Evolutionary conservation across 78 protist species (phyloP).

Genomic region (Dictyostelium intermedium): DNA sequence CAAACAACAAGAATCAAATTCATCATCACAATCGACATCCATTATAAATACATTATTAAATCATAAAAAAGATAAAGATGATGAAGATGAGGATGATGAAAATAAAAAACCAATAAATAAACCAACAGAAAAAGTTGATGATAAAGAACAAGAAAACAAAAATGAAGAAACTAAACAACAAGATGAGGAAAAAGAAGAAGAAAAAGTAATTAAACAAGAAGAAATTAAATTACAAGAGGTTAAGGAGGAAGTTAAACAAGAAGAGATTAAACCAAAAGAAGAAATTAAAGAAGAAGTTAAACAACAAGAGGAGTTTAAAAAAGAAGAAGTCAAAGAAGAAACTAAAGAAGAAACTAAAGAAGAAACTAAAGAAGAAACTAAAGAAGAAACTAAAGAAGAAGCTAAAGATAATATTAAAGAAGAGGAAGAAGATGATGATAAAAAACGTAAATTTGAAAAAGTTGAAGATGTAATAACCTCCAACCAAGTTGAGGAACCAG

Average conservation of each 20-base stretch:
- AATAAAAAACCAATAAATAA: background rate
- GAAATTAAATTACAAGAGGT: background rate
- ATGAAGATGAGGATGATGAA: constrained; percentile 26
- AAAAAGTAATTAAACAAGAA: background rate
- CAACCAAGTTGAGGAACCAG: background rate
- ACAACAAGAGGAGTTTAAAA: background rate
- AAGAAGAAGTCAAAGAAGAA: background rate
- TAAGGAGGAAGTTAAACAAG: background rate
- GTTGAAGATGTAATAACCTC: background rate
- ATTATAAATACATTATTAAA: background rate
- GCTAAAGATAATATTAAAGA: background rate
- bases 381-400: background rate
- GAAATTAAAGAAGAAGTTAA: background rate
- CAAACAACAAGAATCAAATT: background rate
- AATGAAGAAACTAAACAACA: background rate
- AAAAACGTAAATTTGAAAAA: background rate
- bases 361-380: background rate
- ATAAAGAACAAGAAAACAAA: constrained; percentile 3
- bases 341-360: background rate
- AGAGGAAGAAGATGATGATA: background rate
- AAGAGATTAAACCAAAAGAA: background rate
- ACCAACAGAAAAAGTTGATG: background rate
- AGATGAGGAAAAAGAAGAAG: background rate
- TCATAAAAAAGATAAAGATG: background rate
- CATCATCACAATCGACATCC: background rate